Percentiles rank a stretch among this genome's conserved stretches.
These are phyloP conservation scores for Lepidium africanum DNA, from an alignment of 345 rosid genomes.

Conservation along the genomic window DNA sequence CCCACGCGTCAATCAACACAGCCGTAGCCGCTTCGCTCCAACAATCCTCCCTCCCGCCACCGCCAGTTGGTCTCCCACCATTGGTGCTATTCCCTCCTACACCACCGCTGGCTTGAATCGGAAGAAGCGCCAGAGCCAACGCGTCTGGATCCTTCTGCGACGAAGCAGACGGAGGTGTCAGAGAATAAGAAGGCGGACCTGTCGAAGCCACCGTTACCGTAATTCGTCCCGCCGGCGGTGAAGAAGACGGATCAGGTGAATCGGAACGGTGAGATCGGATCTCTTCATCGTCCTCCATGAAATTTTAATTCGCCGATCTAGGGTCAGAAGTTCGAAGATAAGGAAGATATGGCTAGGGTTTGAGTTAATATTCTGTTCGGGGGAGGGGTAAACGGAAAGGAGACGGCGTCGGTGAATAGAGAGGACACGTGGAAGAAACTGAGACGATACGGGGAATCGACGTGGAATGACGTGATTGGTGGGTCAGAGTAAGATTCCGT, in stretches of 20 bases:
- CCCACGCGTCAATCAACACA: slow-evolving; percentile 89
- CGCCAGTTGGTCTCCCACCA: slow-evolving; percentile 33
- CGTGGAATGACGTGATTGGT: slow-evolving; percentile 34
- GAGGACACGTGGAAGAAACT: slow-evolving; percentile 45
- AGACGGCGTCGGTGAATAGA: slow-evolving; percentile 50
- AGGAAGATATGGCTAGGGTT: slow-evolving; percentile 21
- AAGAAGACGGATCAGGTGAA: slow-evolving; percentile 27
- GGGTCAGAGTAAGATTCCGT: slow-evolving; percentile 23
- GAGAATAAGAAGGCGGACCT: slow-evolving; percentile 31
- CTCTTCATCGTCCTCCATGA: slow-evolving; percentile 59
- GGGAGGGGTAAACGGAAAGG: slow-evolving; percentile 31
- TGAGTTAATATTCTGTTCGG: slow-evolving; percentile 11
- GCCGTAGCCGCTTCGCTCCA: slow-evolving; percentile 93
- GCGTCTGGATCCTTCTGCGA: slow-evolving; percentile 25
- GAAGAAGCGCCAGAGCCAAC: slow-evolving; percentile 36
- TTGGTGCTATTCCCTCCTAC: slow-evolving; percentile 9
- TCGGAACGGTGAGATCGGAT: slow-evolving; percentile 37
- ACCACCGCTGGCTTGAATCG: slow-evolving; percentile 29
- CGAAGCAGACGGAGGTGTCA: slow-evolving; percentile 19
- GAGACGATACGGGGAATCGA: slow-evolving; percentile 14
- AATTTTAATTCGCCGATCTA: slow-evolving; percentile 11
- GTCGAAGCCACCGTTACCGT: slow-evolving; percentile 39
- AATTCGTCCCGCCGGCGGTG: slow-evolving; percentile 39
- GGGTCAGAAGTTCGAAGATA: slow-evolving; percentile 13
- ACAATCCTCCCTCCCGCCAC: slow-evolving; percentile 84